Conservation (phyloP, 108 stramenopile genomes). For the Fistulifera pelliculosa region DNA sequence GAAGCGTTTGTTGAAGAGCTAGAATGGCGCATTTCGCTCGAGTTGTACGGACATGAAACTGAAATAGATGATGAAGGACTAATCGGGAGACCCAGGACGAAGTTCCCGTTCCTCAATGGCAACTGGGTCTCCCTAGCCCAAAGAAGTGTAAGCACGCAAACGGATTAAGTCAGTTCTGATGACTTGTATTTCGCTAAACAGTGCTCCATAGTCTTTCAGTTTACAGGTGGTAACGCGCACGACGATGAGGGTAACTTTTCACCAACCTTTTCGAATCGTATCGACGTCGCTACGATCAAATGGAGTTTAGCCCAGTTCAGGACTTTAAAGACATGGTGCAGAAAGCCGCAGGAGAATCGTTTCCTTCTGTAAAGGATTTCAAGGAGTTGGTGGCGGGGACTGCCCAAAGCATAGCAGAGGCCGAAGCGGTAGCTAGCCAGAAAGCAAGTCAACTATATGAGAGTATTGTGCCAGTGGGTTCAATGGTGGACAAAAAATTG, state of each 20-base stretch:
- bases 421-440: conserved; percentile 37
- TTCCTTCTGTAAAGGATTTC: conserved; percentile 62
- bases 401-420: conserved; percentile 27
- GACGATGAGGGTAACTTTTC: conserved; percentile 55
- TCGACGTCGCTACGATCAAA: conserved; percentile 50
- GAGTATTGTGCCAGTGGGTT: conserved; percentile 57
- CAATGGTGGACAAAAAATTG: conserved; percentile 61
- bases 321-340: conserved; percentile 41
- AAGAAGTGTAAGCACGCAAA: conserved; percentile 19
- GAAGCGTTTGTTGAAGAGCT: conserved; percentile 57
- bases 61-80: conserved; percentile 15
- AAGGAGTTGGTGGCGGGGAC: conserved; percentile 56
- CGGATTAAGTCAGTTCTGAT: background rate
- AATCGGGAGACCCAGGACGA: background rate
- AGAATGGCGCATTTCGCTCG: conserved; percentile 53
- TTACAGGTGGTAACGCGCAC: conserved; percentile 21
- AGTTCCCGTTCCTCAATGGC: background rate
- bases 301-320: conserved; percentile 5
- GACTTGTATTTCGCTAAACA: conserved; percentile 1
- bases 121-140: conserved; percentile 14
- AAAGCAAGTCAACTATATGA: conserved; percentile 63
- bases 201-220: conserved; percentile 37
- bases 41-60: conserved; percentile 45
- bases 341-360: conserved; percentile 18
- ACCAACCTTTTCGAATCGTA: conserved; percentile 74